Conservation (phyloP, 1,284 basidiomycete species). For the Cryptococcus sp. region DNA sequence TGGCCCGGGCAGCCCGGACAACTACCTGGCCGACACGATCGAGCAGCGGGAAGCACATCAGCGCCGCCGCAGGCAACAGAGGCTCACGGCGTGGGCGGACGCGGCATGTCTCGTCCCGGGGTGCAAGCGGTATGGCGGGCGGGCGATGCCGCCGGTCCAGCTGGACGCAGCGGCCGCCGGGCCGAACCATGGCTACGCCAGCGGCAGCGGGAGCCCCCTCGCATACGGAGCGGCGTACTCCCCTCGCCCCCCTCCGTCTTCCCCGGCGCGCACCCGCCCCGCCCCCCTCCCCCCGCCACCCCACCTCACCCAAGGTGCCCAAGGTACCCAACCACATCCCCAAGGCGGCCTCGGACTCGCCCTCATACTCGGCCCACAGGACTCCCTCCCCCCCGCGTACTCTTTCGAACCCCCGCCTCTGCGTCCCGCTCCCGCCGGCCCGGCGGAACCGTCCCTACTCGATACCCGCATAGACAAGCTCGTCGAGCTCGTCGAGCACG, state of each 20-base stretch:
- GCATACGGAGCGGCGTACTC: slow-evolving; percentile 32
- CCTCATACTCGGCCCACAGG: slow-evolving; percentile 38
- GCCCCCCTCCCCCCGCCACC: no score
- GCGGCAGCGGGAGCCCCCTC: background rate
- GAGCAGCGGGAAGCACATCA: slow-evolving; percentile 29
- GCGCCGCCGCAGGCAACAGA: slow-evolving; percentile 31
- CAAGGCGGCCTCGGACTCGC: slow-evolving; percentile 39
- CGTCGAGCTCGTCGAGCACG: slow-evolving; percentile 40
- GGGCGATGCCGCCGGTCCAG: no score
- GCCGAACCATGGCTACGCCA: no score
- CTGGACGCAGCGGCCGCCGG: no score
- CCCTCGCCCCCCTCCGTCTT: slow-evolving; percentile 20
- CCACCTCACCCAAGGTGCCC: no score
- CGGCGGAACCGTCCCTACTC: slow-evolving; percentile 35
- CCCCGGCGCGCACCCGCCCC: slow-evolving; percentile 15
- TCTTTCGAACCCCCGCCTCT: slow-evolving; percentile 43
- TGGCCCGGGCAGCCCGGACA: no score
- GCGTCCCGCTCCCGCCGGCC: slow-evolving; percentile 2
- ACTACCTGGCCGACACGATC: slow-evolving; percentile 19
- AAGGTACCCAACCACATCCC: no score
- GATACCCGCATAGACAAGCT: slow-evolving; percentile 68
- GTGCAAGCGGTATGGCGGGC: slow-evolving; percentile 30
- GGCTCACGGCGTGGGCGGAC: slow-evolving; percentile 34
- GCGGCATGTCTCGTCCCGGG: slow-evolving; percentile 41
- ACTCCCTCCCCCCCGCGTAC: slow-evolving; percentile 28